A percentile compares a stretch with the other conserved stretches of the same genome.
phyloP scores from a whole-genome alignment of 2,329 filamentous ascomycete species.

The Trichoderma pleuroti region DNA sequence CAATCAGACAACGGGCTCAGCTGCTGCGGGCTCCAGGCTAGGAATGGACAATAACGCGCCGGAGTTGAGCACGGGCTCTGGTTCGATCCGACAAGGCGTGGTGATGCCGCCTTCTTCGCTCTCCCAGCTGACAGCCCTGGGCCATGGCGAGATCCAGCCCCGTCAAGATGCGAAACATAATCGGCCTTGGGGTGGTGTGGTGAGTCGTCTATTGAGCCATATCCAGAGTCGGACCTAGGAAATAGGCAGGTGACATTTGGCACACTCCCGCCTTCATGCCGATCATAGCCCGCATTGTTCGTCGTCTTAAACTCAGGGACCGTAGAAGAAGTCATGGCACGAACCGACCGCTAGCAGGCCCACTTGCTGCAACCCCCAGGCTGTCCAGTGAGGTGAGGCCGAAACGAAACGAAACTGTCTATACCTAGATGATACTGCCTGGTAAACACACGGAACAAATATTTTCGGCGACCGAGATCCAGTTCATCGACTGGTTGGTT shows the following conservation, averaged over 20 bases:
- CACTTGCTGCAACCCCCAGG: background rate
- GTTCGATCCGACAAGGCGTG: background rate
- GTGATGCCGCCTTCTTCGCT: background rate
- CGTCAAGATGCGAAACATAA: constrained; percentile 7
- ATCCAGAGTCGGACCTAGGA: constrained; percentile 31
- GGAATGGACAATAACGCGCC: background rate
- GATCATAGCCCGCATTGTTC: constrained; percentile 4
- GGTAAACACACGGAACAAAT: background rate
- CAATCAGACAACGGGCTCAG: background rate
- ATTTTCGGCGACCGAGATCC: background rate
- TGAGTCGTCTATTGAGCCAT: constrained; percentile 27
- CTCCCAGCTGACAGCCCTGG: background rate
- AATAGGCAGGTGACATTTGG: constrained; percentile 6
- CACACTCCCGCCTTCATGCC: background rate
- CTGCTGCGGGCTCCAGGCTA: constrained; percentile 14
- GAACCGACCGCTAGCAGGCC: background rate
- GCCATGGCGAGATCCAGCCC: constrained; percentile 14
- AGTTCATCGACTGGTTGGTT: background rate
- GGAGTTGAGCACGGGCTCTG: background rate
- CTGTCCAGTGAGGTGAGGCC: background rate
- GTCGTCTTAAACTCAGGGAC: background rate
- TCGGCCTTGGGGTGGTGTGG: background rate
- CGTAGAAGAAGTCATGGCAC: constrained; percentile 14
- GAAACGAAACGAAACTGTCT: background rate
- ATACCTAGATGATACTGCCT: background rate